A percentile compares a stretch with the other conserved stretches of the same genome.
Conservation (phyloP, 2,329 filamentous ascomycete species). For the Biscogniauxia sp. region DNA sequence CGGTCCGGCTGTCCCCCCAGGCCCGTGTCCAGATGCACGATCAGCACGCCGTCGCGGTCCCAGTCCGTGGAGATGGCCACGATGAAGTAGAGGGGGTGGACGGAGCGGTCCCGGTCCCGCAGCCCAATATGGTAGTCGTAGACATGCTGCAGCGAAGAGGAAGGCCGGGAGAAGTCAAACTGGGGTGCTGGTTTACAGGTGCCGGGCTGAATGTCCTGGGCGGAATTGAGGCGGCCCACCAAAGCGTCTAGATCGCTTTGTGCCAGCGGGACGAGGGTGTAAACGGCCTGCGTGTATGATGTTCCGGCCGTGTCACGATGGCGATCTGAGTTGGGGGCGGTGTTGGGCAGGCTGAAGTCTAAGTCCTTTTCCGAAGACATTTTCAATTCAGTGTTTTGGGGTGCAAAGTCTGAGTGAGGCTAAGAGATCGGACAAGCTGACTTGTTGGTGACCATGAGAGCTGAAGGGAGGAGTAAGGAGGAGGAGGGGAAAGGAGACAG, state of each 20-base stretch:
- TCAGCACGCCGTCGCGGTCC: not conserved
- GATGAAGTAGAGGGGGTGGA: constrained; percentile 6
- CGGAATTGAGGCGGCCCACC: not conserved
- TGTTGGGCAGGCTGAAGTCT: constrained; percentile 2
- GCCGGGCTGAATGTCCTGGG: not conserved
- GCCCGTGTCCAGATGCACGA: not conserved
- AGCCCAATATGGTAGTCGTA: constrained; percentile 5
- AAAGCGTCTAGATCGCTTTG: not conserved
- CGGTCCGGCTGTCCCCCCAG: not conserved
- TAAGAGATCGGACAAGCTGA: too few relatives aligned
- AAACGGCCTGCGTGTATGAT: constrained; percentile 1
- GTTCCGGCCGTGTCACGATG: not conserved
- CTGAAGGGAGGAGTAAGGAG: too few relatives aligned
- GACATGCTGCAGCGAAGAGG: not conserved
- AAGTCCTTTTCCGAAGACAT: too few relatives aligned
- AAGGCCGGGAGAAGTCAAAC: not conserved
- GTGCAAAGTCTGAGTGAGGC: too few relatives aligned
- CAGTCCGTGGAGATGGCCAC: constrained; percentile 1
- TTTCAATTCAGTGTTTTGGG: too few relatives aligned
- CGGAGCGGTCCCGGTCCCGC: constrained; percentile 1
- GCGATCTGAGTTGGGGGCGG: constrained; percentile 3
- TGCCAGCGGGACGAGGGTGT: constrained; percentile 3
- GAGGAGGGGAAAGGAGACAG: too few relatives aligned
- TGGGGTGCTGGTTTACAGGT: constrained; percentile 1
- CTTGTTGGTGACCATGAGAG: too few relatives aligned